Percentiles rank a stretch among this genome's conserved stretches.
Evolutionary conservation across 1,139 yeast species (phyloP).

Genomic region (Geotrichum carabidarum): DNA sequence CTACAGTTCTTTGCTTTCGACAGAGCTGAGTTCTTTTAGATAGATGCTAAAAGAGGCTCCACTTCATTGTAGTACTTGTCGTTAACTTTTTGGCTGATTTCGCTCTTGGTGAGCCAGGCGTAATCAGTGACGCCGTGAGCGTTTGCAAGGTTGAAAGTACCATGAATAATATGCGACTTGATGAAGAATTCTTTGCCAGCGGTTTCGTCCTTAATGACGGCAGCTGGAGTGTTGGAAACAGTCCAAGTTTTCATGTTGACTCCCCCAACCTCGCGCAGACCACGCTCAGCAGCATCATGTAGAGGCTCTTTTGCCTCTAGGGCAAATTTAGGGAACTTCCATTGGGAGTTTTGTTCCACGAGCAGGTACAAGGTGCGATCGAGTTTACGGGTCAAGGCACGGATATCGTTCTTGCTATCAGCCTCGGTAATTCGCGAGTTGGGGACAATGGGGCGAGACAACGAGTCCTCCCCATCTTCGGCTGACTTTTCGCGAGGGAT

Average conservation of each 20-base stretch:
- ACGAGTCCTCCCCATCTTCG: conserved; percentile 43
- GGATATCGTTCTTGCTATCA: conserved; percentile 55
- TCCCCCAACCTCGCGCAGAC: conserved; percentile 70
- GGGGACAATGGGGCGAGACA: conserved; percentile 65
- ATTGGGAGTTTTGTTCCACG: conserved; percentile 47
- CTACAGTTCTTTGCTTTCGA: background rate
- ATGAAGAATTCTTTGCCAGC: conserved; percentile 57
- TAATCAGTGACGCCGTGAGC: conserved; percentile 42
- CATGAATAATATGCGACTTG: conserved; percentile 88
- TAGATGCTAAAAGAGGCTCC: conserved; percentile 27
- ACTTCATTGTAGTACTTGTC: conserved; percentile 48
- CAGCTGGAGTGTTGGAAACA: conserved; percentile 84
- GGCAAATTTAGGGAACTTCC: conserved; percentile 75
- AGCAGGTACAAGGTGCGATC: conserved; percentile 75
- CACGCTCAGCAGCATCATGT: conserved; percentile 70
- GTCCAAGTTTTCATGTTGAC: conserved; percentile 75
- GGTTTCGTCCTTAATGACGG: conserved; percentile 40
- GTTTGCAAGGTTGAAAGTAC: conserved; percentile 57
- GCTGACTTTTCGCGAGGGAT: conserved; percentile 57
- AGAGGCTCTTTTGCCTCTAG: conserved; percentile 48
- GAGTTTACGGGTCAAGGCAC: conserved; percentile 72
- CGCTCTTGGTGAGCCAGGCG: conserved; percentile 85
- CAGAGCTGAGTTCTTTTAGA: conserved; percentile 14
- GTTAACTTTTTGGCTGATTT: conserved; percentile 54
- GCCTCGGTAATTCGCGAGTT: conserved; percentile 74